A percentile compares a stretch with the other conserved stretches of the same genome.
Conservation (phyloP, 1,139 yeast species). For the Saccharomyces pastorianus region DNA sequence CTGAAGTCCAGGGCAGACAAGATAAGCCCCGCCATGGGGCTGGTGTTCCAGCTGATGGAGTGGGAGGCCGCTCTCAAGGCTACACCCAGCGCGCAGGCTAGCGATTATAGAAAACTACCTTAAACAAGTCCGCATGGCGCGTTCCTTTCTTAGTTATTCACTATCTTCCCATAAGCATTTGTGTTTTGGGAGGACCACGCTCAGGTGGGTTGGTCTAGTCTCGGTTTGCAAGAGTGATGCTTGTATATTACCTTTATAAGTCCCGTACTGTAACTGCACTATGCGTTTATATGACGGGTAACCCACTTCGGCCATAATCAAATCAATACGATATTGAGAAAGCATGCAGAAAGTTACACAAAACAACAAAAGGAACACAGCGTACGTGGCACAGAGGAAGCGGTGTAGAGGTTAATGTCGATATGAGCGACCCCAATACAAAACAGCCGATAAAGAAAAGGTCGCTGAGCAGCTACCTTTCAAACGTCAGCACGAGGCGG, state of each 20-base stretch:
- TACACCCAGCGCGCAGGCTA: neutral
- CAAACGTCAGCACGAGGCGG: constrained; percentile 29
- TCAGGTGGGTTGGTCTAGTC: neutral
- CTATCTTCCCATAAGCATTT: too few relatives aligned
- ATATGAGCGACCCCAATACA: neutral
- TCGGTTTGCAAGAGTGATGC: neutral
- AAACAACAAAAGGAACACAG: neutral
- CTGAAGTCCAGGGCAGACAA: constrained; percentile 58
- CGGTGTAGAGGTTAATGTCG: neutral
- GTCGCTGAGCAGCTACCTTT: constrained; percentile 31
- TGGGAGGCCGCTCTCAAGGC: constrained; percentile 33
- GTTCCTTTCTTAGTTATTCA: neutral
- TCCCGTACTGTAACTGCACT: neutral
- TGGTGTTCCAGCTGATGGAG: constrained; percentile 83
- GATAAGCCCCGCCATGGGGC: constrained; percentile 81
- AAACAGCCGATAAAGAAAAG: constrained; percentile 21
- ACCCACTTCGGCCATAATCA: neutral
- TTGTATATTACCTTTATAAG: neutral
- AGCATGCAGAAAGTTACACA: neutral
- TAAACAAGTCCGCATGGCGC: neutral
- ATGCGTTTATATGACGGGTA: neutral
- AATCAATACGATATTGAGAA: neutral
- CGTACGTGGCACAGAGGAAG: neutral
- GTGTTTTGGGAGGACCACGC: too few relatives aligned
- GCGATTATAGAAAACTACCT: neutral